Evolutionary conservation across 495 filamentous ascomycete species (phyloP).

Genomic region (Letharia columbiana): DNA sequence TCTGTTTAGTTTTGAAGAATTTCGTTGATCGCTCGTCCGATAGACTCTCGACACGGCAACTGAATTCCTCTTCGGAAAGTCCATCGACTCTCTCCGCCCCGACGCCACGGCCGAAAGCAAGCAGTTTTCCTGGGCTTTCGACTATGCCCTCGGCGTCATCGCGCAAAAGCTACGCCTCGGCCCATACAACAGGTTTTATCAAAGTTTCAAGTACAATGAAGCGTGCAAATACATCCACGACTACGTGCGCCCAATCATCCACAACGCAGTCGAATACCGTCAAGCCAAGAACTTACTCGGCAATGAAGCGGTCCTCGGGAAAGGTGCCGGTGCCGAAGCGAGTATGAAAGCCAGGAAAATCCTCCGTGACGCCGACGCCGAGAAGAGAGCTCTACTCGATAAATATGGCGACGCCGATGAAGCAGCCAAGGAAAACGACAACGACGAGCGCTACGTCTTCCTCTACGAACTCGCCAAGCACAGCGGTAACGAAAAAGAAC

Average conservation of each 20-base stretch:
- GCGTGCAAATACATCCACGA: constrained; percentile 7
- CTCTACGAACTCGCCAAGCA: constrained; percentile 52
- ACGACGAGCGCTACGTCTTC: constrained; percentile 25
- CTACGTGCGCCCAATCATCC: constrained; percentile 14
- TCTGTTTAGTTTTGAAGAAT: neutral
- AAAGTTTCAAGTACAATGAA: neutral
- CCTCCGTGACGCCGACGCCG: constrained; percentile 6
- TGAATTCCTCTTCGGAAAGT: constrained; percentile 57
- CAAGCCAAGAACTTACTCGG: neutral
- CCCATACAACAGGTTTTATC: neutral
- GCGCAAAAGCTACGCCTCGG: constrained; percentile 7
- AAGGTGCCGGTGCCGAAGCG: neutral
- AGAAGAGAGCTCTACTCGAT: constrained; percentile 1
- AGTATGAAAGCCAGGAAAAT: neutral
- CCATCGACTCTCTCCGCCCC: constrained; percentile 31
- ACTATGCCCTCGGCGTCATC: constrained; percentile 10
- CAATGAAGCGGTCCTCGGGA: neutral
- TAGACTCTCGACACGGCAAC: constrained; percentile 57
- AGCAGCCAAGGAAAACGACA: constrained; percentile 19
- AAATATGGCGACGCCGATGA: constrained; percentile 19
- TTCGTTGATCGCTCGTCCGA: constrained; percentile 24
- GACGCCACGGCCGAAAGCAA: constrained; percentile 7
- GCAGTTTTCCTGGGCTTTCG: constrained; percentile 39
- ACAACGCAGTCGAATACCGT: neutral
- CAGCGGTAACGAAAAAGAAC: constrained; percentile 46